Base-by-base conservation (phyloP, 306 rosid species). In the Boehmeria nivea region DNA sequence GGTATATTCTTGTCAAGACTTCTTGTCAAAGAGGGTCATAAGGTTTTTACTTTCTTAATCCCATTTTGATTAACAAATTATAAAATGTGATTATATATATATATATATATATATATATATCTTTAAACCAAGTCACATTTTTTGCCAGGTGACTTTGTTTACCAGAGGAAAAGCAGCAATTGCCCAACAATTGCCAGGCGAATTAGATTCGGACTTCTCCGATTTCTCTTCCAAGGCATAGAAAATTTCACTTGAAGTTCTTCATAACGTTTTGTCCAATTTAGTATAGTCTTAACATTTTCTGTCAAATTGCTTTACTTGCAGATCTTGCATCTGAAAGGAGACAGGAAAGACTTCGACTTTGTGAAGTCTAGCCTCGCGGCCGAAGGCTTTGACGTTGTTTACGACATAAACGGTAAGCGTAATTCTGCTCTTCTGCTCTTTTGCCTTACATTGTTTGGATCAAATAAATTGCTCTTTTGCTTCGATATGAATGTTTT, bases 111-210 rank as follows among this genome's bases (percentile, higher is more conserved):
- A n/a, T n/a, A n/a, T n/a, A n/a, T n/a, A n/a, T 31, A 31, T 6
- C 9, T 28, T 28, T 28, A 3, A 31, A 31, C 36, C 8, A 10
- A 31, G 9, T 31, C 9, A 31, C 9, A 31, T 31, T 1, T 31
- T 31, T 31, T 31, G 36, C 5, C 36, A 90, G 98, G 96, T 87
- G 57, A 87, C 98, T 63, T 68, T 91, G 80, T 91, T 87, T 43
- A 91, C 98, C 40, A 84, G 98, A 76, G 98, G 98, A 54, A 91
- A 91, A 71, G 73, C 91, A 22, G 96, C 98, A 37, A 64, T 91
- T 45, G 63, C 85, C 24, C 85, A 82, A 57, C 95, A 84, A 76
- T 65, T 91, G 70, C 96, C 98, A 0, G 93, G 96, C 25, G 98
- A 91, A 80, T 80, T 89, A 9, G 93, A 91, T 51, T 23, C 48